phyloP scores from a whole-genome alignment of 441 rosid species.

The Populus tomentosa region DNA sequence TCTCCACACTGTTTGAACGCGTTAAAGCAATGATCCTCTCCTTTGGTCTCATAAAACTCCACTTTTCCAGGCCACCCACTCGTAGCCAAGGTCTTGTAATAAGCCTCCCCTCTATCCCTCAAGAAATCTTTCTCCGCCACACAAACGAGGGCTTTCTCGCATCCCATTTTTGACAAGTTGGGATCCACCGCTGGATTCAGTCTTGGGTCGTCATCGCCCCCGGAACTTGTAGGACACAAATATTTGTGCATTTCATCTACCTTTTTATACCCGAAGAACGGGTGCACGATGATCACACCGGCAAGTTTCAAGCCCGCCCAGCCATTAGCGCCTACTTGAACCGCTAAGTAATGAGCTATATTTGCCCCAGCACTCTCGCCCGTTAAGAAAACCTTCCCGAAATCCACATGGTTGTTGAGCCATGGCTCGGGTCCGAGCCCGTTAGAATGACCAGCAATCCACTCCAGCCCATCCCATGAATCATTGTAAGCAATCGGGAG shows the following conservation, averaged over 20 bases:
- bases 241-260: slow-evolving; percentile 30
- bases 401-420: slow-evolving; percentile 22
- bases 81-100: slow-evolving; percentile 20
- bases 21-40: slow-evolving; percentile 39
- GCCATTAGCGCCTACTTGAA: slow-evolving; percentile 21
- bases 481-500: slow-evolving; percentile 34
- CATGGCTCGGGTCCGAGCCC: slow-evolving; percentile 29
- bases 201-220: slow-evolving; percentile 34
- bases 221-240: slow-evolving; percentile 33
- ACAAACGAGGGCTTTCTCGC: slow-evolving; percentile 33
- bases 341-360: slow-evolving; percentile 34
- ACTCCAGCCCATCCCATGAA: slow-evolving; percentile 30
- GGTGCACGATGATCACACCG: slow-evolving; percentile 38
- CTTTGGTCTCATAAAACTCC: slow-evolving; percentile 30
- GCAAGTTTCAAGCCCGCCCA: slow-evolving; percentile 17
- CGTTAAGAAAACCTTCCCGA: slow-evolving; percentile 24
- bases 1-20: slow-evolving; percentile 11
- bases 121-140: slow-evolving; percentile 41
- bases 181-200: slow-evolving; percentile 39
- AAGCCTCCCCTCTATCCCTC: slow-evolving; percentile 30
- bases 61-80: slow-evolving; percentile 32
- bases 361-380: slow-evolving; percentile 48
- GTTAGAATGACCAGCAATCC: slow-evolving; percentile 28
- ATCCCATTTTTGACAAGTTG: slow-evolving; percentile 20
- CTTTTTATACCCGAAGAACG: slow-evolving; percentile 39